Base-by-base conservation (phyloP, 1,284 basidiomycete genomes). In the Coriolopsis trogii region DNA sequence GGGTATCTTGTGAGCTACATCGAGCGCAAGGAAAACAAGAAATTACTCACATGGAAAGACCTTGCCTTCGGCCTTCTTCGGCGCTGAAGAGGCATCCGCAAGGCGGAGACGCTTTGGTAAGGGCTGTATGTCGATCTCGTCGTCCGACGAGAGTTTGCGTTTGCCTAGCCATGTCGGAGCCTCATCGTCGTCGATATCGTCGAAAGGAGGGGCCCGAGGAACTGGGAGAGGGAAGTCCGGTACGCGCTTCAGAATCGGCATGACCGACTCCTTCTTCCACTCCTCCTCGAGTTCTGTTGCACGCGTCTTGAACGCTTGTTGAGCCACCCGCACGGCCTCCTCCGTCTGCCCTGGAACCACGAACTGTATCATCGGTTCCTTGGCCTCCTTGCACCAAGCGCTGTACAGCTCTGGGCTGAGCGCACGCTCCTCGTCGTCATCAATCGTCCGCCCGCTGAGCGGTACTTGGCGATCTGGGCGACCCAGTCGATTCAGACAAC, bases 311-410 rank as follows among this genome's bases (percentile, higher is more conserved):
- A 31, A 42, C 21, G 23, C 42, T 9, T 34, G 10, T 6, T 33
- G 10, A n/a, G 42, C 42, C 3, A 31, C 42, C n/a, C 13, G 23
- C 18, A 76, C 53, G 41, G 67, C 47, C 34, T 58, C 60, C 0
- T 60, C 23, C 3, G 63, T 61, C 51, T 75, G 68, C 3, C 71
- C 73, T 29, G 73, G 73, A 2, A 44, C 23, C 9, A 25, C 20
- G 31, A 34, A 6, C 16, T 5, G 30, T 9, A 2, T 5, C 6
- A 12, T 3, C 7, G 28, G 30, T n/a, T n/a, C n/a, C 20, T 29
- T 21, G 18, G 31, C 13, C 6, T 33, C 9, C 42, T 61, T 61
- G 3, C n/a, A n/a, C n/a, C n/a, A n/a, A n/a, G n/a, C n/a, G n/a
- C n/a, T n/a, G n/a, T n/a, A n/a, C n/a, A n/a, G n/a, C n/a, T n/a